phyloP scores from a whole-genome alignment of 805 yeast species.

The Allodekkera sacchari region DNA sequence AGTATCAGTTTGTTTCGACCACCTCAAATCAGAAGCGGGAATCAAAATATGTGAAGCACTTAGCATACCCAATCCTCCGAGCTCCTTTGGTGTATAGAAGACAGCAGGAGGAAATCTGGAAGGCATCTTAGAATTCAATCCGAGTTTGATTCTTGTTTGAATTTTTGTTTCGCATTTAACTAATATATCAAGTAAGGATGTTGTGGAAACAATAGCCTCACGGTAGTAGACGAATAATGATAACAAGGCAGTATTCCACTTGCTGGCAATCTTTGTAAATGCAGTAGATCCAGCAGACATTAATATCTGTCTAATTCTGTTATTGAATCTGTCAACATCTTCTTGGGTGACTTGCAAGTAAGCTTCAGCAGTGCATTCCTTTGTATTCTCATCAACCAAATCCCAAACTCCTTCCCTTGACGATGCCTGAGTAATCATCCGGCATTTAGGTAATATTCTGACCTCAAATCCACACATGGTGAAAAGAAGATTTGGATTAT shows the following conservation, averaged over 20 bases:
- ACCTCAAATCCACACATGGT: conserved; percentile 95
- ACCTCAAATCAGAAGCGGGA: conserved; percentile 84
- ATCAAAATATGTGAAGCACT: conserved; percentile 94
- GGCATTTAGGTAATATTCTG: conserved; percentile 67
- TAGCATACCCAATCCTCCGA: conserved; percentile 96
- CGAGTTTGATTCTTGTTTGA: conserved; percentile 90
- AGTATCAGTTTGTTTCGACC: conserved; percentile 90
- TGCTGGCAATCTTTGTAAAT: conserved; percentile 85
- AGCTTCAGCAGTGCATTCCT: conserved; percentile 85
- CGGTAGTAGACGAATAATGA: conserved; percentile 84
- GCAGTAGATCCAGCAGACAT: conserved; percentile 97
- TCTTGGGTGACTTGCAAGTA: conserved; percentile 74
- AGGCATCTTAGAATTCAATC: conserved; percentile 97
- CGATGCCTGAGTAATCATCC: conserved; percentile 37
- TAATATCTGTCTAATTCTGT: conserved; percentile 77
- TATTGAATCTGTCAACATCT: conserved; percentile 73
- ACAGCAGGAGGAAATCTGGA: conserved; percentile 98
- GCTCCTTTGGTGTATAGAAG: conserved; percentile 92
- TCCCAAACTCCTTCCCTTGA: conserved; percentile 89
- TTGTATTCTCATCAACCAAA: conserved; percentile 56
- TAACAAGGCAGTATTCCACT: conserved; percentile 91
- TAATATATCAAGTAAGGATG: conserved; percentile 63
- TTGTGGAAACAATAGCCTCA: conserved; percentile 87
- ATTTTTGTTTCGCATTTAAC: conserved; percentile 90
- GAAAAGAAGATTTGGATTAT: conserved; percentile 81